These are phyloP conservation scores for Plasmopara viticola DNA, from an alignment of 352 stramenopile genomes.

Conservation along the genomic window DNA sequence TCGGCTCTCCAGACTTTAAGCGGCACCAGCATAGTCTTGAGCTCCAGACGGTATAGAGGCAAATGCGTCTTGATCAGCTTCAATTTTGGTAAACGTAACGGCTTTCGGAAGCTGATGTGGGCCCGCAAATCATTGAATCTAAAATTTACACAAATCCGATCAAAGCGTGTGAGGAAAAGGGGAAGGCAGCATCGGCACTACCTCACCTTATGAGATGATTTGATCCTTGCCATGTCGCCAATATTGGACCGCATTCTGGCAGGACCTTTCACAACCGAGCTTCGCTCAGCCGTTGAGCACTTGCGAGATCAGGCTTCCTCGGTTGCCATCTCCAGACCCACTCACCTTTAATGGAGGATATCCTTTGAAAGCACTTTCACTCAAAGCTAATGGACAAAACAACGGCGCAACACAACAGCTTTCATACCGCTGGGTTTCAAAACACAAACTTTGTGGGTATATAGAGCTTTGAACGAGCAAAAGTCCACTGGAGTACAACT, in stretches of 20 bases:
- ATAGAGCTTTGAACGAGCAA: slow-evolving; percentile 1
- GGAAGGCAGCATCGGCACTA: neutral
- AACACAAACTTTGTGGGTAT: neutral
- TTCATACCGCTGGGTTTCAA: too few relatives aligned
- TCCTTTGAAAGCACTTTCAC: neutral
- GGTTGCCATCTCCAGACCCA: neutral
- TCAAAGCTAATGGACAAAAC: neutral
- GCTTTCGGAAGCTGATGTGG: neutral
- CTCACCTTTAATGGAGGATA: neutral
- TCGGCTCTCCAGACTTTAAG: neutral
- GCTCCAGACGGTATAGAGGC: slow-evolving; percentile 17
- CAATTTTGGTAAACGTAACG: neutral
- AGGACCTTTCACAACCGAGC: neutral
- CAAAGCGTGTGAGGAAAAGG: neutral
- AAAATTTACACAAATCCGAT: neutral
- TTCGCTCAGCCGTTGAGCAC: neutral
- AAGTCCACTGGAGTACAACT: neutral
- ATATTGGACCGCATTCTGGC: neutral
- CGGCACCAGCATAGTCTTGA: slow-evolving; percentile 12
- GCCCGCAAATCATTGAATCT: neutral
- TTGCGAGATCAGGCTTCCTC: neutral
- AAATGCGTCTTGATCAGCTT: slow-evolving; percentile 14
- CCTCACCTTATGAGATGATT: neutral
- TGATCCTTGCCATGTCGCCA: neutral
- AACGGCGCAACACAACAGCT: neutral